Evolutionary conservation across 345 rosid genomes (phyloP), one percentile per base, ranked within the genome.

Genomic region (Salix purpurea): DNA sequence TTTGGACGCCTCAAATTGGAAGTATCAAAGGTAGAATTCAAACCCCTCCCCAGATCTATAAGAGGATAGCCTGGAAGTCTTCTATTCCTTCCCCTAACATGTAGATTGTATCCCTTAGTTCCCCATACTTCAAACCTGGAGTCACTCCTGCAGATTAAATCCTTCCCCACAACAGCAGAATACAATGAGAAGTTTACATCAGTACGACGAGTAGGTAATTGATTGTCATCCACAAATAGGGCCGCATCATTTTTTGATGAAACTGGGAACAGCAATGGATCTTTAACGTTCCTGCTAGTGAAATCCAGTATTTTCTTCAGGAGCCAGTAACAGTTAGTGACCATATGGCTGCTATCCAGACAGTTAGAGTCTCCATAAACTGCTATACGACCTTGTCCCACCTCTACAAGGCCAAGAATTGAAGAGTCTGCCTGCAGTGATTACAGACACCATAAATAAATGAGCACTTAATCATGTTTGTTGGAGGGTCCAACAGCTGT

Each of bases 361-460:
- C 99, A 95, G 82, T 95, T 95, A 64, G 99, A 95, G 82, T 95
- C 99, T 67, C 99, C 99, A 76, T 95, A 95, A 5, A 95, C 96
- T 32, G 92, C 93, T 73, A 95, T 75, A 60, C 86, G 92, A 73
- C 99, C 99, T 88, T 88, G 87, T 70, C 96, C 96, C 2, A 78
- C 87, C 74, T 85, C 88, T 74, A 88, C 78, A 72, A 95, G 93
- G 69, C 99, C 99, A 74, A 95, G 97, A 86, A 95, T 91, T 50
- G 96, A 90, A 54, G 94, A 93, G 84, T 88, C 96, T 68, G 84
- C 92, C 99, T 95, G 90, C 75, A 84, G 21, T 46, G 14, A 46
- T 46, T 14, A 15, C 52, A 46, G 52, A 46, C 52, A 12, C 37
- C 11, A 66, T 62, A 77, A 28, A 40, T 10, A 23, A 48, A 23